Conservation (phyloP, 179 eudicot species). For the Spinacia oleracea region DNA sequence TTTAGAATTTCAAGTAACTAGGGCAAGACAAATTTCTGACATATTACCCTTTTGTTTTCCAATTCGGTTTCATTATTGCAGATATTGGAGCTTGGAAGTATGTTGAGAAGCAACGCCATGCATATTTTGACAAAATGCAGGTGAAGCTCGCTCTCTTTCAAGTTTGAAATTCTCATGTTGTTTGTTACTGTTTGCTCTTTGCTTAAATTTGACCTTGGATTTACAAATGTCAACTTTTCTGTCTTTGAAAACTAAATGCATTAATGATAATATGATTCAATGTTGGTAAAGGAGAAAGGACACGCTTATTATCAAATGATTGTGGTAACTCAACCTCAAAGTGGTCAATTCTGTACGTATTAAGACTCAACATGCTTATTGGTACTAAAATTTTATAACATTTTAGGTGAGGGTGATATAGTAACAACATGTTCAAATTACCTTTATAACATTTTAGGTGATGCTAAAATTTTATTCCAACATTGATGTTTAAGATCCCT, state of each 20-base stretch:
- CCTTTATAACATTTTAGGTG: too few relatives aligned
- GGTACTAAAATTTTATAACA: too few relatives aligned
- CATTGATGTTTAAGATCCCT: too few relatives aligned
- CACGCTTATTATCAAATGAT: too few relatives aligned
- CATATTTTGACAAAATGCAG: constrained; percentile 96
- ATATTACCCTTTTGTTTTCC: not conserved
- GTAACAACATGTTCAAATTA: too few relatives aligned
- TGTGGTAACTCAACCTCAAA: too few relatives aligned
- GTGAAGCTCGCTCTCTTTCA: constrained; percentile 30
- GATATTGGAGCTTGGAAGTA: constrained; percentile 92
- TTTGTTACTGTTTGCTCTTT: not conserved
- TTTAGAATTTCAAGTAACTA: not conserved
- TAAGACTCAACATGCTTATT: too few relatives aligned
- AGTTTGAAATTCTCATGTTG: not conserved
- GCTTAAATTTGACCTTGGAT: not conserved
- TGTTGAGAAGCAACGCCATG: constrained; percentile 89
- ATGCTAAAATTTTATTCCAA: too few relatives aligned
- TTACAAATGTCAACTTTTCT: not conserved
- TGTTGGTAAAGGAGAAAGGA: too few relatives aligned
- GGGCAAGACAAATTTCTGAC: not conserved
- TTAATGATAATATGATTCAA: not conserved
- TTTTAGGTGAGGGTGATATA: too few relatives aligned
- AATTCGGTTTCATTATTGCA: constrained; percentile 35
- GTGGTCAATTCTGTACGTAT: too few relatives aligned
- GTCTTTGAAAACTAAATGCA: not conserved